phyloP scores from a whole-genome alignment of 768 basidiomycete genomes.

The Boletus coccyginus region DNA sequence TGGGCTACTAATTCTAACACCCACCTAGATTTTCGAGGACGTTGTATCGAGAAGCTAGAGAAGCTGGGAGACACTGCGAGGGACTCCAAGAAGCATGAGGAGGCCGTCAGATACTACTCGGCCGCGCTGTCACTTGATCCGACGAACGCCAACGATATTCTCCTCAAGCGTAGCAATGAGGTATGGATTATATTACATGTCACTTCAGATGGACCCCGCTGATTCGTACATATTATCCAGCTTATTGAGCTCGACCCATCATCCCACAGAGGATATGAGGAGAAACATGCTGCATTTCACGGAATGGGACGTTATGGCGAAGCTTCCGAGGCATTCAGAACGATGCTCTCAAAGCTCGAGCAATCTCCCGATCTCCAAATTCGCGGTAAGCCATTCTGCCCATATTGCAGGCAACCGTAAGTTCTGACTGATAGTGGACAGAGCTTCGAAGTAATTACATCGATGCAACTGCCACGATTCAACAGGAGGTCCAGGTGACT shows the following conservation, averaged over 20 bases:
- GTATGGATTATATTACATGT: neutral
- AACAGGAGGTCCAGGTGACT: neutral
- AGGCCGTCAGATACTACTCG: neutral
- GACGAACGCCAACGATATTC: neutral
- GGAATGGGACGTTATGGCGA: neutral
- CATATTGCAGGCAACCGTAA: neutral
- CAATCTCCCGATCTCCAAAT: neutral
- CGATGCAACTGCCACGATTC: neutral
- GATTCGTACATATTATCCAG: neutral
- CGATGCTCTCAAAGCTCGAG: neutral
- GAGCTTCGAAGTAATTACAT: neutral
- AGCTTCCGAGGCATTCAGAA: neutral
- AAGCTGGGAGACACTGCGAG: neutral
- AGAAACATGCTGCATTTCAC: neutral
- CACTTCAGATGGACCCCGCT: no score
- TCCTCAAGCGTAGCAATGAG: conserved; percentile 6
- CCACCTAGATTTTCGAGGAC: neutral
- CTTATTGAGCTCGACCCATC: neutral
- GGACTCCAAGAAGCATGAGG: neutral
- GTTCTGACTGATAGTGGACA: neutral
- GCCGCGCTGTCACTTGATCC: neutral
- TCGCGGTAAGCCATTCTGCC: neutral
- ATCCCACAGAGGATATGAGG: neutral
- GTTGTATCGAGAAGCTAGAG: neutral
- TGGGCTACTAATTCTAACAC: neutral